Percentiles rank a stretch among this genome's conserved stretches.
Evolutionary conservation across 306 rosid species (phyloP).

Genomic region (Citrullus mucosospermus): DNA sequence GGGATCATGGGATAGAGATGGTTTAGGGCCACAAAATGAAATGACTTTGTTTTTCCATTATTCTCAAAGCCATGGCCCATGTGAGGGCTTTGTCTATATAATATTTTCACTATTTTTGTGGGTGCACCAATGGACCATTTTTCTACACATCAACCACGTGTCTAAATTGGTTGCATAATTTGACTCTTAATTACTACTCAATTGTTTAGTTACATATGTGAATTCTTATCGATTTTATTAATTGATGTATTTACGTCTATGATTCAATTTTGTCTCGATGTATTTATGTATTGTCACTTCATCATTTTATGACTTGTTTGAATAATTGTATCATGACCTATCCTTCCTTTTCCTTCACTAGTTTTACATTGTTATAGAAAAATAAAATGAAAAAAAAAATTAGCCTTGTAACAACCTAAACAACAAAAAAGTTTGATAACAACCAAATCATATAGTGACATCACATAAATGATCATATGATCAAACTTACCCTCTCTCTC

Average conservation of each 20-base stretch:
- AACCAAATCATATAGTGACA: neutral
- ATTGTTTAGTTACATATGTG: neutral
- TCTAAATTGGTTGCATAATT: too few species aligned
- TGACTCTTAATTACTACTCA: too few species aligned
- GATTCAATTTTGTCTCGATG: neutral
- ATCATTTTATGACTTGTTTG: neutral
- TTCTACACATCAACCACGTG: neutral
- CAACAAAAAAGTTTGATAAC: neutral
- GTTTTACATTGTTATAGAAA: too few species aligned
- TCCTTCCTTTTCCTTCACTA: too few species aligned
- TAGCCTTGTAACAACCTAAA: neutral
- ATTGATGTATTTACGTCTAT: neutral
- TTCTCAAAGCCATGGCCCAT: neutral
- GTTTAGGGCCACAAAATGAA: neutral
- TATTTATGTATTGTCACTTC: neutral
- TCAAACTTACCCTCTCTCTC: neutral
- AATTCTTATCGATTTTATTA: neutral
- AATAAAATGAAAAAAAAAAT: neutral
- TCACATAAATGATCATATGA: neutral
- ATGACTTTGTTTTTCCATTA: neutral
- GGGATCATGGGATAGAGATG: neutral
- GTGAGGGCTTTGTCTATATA: too few species aligned
- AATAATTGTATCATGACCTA: neutral
- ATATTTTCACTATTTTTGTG: neutral
- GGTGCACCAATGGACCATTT: neutral